phyloP scores from a whole-genome alignment of 2,329 filamentous ascomycete genomes.

The Trichoderma aggressivum region DNA sequence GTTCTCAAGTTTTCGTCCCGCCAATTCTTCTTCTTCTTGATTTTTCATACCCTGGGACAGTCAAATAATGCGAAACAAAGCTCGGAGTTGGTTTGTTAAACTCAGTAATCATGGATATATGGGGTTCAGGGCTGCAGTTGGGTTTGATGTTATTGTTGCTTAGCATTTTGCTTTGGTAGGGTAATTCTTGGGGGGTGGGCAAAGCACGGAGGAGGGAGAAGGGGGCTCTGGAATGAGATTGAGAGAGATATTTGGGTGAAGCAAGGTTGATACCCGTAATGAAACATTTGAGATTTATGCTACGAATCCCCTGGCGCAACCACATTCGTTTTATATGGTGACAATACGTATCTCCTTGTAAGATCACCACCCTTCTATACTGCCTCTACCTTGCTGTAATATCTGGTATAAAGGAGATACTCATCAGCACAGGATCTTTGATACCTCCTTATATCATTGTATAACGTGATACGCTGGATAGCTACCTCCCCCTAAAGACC shows the following conservation, averaged over 20 bases:
- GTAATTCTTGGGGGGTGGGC: not conserved
- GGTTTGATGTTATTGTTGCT: constrained; percentile 8
- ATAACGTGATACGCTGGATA: not conserved
- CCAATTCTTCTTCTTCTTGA: not conserved
- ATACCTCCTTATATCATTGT: not conserved
- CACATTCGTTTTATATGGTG: not conserved
- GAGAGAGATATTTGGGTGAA: constrained; percentile 9
- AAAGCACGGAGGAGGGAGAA: not conserved
- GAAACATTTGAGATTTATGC: constrained; percentile 9
- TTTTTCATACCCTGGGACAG: constrained; percentile 20
- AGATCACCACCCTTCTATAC: not conserved
- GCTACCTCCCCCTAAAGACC: not conserved
- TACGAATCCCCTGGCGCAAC: not conserved
- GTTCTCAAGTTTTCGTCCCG: not conserved
- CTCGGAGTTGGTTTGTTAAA: constrained; percentile 22
- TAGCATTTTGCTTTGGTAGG: not conserved
- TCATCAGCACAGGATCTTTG: not conserved
- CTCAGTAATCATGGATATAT: constrained; percentile 26
- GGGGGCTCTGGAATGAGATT: constrained; percentile 7
- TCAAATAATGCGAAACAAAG: constrained; percentile 12
- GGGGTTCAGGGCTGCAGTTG: constrained; percentile 17
- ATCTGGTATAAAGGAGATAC: not conserved
- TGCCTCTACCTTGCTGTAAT: not conserved
- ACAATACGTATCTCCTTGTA: no score
- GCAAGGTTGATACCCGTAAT: constrained; percentile 19